These are phyloP conservation scores for Mycena haematopus DNA, from an alignment of 768 basidiomycete genomes.

Conservation along the genomic window DNA sequence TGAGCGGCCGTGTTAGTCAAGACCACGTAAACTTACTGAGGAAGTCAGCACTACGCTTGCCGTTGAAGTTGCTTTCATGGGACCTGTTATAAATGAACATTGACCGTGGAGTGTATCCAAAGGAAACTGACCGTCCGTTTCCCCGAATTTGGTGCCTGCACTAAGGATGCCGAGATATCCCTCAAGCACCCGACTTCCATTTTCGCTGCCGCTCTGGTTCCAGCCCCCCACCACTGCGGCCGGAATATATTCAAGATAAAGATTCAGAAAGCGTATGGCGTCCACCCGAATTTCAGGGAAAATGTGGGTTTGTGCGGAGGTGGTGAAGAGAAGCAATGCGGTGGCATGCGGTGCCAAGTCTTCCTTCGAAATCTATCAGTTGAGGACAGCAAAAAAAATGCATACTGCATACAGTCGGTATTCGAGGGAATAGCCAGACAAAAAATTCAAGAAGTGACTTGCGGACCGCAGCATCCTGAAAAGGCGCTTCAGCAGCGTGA, in stretches of 20 bases:
- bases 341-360: conserved; percentile 77
- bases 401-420: conserved; percentile 56
- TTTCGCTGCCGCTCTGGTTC: conserved; percentile 55
- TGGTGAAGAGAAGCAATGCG: conserved; percentile 80
- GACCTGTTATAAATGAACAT: conserved; percentile 36
- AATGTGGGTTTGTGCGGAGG: conserved; percentile 92
- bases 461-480: conserved; percentile 80
- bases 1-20: neutral
- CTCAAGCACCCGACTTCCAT: conserved; percentile 72
- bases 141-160: conserved; percentile 67
- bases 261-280: conserved; percentile 78
- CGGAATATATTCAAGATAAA: conserved; percentile 77
- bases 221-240: conserved; percentile 71
- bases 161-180: conserved; percentile 84
- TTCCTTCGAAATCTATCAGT: conserved; percentile 50
- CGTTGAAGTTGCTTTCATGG: conserved; percentile 59
- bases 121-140: conserved; percentile 54
- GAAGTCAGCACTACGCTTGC: conserved; percentile 70
- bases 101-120: neutral
- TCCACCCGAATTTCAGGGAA: conserved; percentile 95
- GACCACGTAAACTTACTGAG: conserved; percentile 50
- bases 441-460: conserved; percentile 74
- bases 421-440: conserved; percentile 71
- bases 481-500: conserved; percentile 24
- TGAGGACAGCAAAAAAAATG: neutral